phyloP scores from a whole-genome alignment of 345 rosid genomes.

The Hevea brasiliensis region DNA sequence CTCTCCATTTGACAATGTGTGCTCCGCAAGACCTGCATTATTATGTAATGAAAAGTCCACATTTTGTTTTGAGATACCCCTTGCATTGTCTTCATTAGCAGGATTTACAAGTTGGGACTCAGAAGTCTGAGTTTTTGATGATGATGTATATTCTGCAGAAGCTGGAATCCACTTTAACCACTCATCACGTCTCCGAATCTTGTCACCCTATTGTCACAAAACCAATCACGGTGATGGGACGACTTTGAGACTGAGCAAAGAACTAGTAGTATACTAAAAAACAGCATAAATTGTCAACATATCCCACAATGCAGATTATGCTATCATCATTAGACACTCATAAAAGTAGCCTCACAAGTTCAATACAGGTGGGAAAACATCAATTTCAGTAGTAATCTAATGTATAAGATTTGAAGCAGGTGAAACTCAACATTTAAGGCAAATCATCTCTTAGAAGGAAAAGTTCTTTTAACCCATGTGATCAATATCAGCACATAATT shows the following conservation, averaged over 20 bases:
- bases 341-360: neutral
- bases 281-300: neutral
- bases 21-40: slow-evolving; percentile 14
- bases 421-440: neutral
- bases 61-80: slow-evolving; percentile 27
- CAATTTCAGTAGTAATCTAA: neutral
- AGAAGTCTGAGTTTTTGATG: slow-evolving; percentile 37
- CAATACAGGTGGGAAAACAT: neutral
- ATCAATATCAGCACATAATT: neutral
- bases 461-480: neutral
- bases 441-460: neutral
- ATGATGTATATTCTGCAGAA: slow-evolving; percentile 21
- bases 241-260: neutral
- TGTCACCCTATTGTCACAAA: slow-evolving; percentile 57
- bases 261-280: neutral
- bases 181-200: slow-evolving; percentile 65
- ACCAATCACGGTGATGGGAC: slow-evolving; percentile 16
- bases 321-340: neutral
- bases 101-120: slow-evolving; percentile 38
- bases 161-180: slow-evolving; percentile 79
- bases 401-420: neutral
- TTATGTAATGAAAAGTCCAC: slow-evolving; percentile 9
- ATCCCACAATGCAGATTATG: neutral
- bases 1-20: slow-evolving; percentile 19
- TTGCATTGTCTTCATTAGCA: slow-evolving; percentile 34